Percentiles rank a stretch among this genome's conserved stretches.
These are phyloP conservation scores for Paramecium biaurelia DNA, from an alignment of 73 alveolate species.

Conservation along the genomic window DNA sequence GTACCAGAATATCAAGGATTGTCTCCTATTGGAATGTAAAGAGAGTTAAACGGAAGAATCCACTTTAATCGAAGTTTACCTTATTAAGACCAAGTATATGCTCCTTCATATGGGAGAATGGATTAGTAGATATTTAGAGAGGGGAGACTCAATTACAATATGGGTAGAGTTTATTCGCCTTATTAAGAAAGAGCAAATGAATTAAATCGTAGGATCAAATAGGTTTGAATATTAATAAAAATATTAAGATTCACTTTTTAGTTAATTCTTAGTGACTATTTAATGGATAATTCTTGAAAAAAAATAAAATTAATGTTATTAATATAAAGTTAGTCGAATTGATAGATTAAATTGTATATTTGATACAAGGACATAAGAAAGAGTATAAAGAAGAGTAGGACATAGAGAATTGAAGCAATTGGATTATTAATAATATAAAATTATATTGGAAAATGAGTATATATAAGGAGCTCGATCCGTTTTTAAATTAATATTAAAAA, in stretches of 20 bases:
- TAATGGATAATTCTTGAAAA: not conserved
- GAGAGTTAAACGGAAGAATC: not conserved
- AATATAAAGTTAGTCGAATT: not conserved
- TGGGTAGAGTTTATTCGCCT: not conserved
- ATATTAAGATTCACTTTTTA: not conserved
- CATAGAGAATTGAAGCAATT: not conserved
- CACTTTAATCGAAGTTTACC: not conserved
- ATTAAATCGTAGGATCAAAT: not conserved
- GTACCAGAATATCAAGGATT: not conserved
- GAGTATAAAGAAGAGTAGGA: not conserved
- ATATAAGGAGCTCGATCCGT: constrained; percentile 23
- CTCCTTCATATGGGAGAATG: not conserved
- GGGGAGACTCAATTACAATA: not conserved
- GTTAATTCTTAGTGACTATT: not conserved
- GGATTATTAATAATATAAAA: not conserved
- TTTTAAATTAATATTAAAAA: constrained; percentile 40
- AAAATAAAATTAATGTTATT: not conserved
- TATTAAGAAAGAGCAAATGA: not conserved
- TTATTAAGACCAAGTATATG: not conserved
- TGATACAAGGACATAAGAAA: not conserved
- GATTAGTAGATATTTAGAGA: not conserved
- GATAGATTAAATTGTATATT: not conserved
- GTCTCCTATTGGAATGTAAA: not conserved
- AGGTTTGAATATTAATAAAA: not conserved
- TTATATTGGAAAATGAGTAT: constrained; percentile 9